Evolutionary conservation across 495 filamentous ascomycete species (phyloP), one percentile per base, ranked within the genome.

Genomic region (Penicillium salamii): DNA sequence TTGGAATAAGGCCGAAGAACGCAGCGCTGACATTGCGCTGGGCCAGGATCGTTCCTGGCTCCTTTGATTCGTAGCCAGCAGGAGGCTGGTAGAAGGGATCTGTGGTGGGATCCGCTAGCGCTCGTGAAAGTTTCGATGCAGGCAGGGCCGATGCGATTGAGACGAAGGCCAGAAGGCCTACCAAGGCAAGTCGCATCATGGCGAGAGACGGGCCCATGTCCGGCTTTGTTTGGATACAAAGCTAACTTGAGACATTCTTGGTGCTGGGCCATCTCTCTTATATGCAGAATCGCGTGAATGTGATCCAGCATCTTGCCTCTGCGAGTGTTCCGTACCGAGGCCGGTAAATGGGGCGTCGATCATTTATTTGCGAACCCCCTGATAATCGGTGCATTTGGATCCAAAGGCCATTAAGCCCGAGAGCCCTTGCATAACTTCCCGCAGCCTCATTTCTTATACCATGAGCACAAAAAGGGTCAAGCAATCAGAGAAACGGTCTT

Each of bases 21-120:
- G 60, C 45, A 9, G 59, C 51, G 14, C n/a, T 45, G 41, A 70
- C 31, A 5, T 28, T 48, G 9, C 67, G 60, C 20, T 62, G 24
- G 7, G 57, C 59, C 32, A 70, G 49, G 42, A 68, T 63, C 1
- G 65, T 56, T 5, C 67, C 67, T 5, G 62, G 67, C 0, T 40
- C 50, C 19, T 48, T 3, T 1, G 39, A 48, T 31, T 63, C 65
- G 24, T 61, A 68, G 15, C 61, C 65, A 29, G 55, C 53, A 3
- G 67, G 62, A 0, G 65, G 62, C 18, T 65, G 49, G 46, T 70
- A 70, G 57, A 70, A 70, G 0, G 65, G 62, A 50, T 70, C 67
- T 9, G 46, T 38, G 13, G 42, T 59, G 3, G 67, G 67, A 13
- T 53, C 28, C 36, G 46, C 50, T 3, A 34, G 3, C 2, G 52